Base-by-base conservation (phyloP, 176 grass and related monocot genomes). In the Rhynchospora breviuscula region DNA sequence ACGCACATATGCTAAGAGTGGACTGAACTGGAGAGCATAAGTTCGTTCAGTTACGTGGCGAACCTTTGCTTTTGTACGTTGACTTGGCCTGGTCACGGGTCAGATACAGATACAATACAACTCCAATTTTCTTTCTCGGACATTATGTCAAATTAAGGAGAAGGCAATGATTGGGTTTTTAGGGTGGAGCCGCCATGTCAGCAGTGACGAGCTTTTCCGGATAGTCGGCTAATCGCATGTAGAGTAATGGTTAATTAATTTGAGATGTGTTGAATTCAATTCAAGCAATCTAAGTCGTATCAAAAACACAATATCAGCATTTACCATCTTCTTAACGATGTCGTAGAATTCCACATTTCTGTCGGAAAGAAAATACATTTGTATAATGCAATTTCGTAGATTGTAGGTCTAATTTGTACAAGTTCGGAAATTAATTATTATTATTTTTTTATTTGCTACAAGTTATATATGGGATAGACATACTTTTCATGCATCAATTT, bases 31-130 rank as follows among this genome's bases (percentile, higher is more conserved):
- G 70, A 74, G 70, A 74, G 45, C 18, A 52, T 52, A 12, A 74
- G 19, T 52, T 46, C 12, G 10, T 1, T 3, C n/a, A 53, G 46
- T 75, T 25, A 75, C 71, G 71, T 75, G 47, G 71, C 71, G 10
- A 75, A 75, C 19, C 46, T 49, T 75, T 52, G 71, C 46, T 75
- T 75, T 75, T 51, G 71, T 75, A 75, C 0, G n/a, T 47, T 49
- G 71, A 75, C 3, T 23, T 26, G 71, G 0, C 23, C 26, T 48
- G 47, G n/a, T n/a, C n/a, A n/a, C n/a, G n/a, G n/a, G 19, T 19
- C 4, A 10, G 45, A 75, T 26, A n/a, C 46, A 40, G 47, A 75
- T 75, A 48, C 71, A 51, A 52, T 75, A 48, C 71, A 51, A 52
- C 71, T 49, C 44, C 44, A 19, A 43, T 21, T 72, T 21, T 12